Evolutionary conservation across 306 rosid species (phyloP).

Genomic region (Oemleria cerasiformis): DNA sequence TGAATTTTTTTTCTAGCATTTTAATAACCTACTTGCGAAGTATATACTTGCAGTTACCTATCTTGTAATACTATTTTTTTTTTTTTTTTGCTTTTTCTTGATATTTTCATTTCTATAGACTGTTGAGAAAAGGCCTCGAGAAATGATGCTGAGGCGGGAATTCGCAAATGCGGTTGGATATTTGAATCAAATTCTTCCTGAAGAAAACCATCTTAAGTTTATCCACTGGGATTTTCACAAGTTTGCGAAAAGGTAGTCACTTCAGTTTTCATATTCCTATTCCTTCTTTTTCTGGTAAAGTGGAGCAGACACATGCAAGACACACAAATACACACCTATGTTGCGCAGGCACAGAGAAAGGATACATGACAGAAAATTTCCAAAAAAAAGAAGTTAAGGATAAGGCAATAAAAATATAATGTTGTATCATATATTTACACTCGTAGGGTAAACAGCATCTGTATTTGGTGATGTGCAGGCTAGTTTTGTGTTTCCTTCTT

Average conservation of each 20-base stretch:
- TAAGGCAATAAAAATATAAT: background rate
- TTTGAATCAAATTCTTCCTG: constrained; percentile 70
- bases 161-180: constrained; percentile 87
- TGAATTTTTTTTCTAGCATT: background rate
- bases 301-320: background rate
- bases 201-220: constrained; percentile 78
- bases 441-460: background rate
- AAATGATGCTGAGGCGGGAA: constrained; percentile 99
- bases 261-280: background rate
- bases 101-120: constrained; percentile 43
- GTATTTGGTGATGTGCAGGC: background rate
- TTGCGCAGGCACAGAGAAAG: background rate
- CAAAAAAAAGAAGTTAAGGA: background rate
- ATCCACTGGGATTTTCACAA: constrained; percentile 99
- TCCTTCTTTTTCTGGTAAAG: background rate
- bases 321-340: background rate
- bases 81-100: constrained; percentile 8
- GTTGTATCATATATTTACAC: background rate
- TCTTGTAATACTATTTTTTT: background rate
- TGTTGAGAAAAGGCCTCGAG: constrained; percentile 94
- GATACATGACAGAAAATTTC: background rate
- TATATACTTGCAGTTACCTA: background rate
- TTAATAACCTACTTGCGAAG: background rate
- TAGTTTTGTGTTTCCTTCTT: background rate
- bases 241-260: constrained; percentile 78